Base-by-base conservation (phyloP, 768 basidiomycete species). In the Boletus huronensis region DNA sequence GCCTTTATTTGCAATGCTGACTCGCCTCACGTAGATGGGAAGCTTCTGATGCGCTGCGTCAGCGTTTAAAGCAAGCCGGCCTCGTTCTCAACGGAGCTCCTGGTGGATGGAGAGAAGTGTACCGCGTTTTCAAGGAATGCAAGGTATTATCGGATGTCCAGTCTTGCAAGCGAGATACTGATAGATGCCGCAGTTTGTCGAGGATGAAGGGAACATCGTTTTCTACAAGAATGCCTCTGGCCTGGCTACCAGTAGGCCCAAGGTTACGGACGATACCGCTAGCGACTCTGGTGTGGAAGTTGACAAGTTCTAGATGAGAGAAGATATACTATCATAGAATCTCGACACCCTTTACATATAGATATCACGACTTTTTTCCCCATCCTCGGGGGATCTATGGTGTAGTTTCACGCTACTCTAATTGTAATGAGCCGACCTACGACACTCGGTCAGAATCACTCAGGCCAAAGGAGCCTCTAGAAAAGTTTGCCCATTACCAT, bases 191-290 rank as follows among this genome's bases (percentile, higher is more conserved):
- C 52, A 84, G 83, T 98, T 93, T 69, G 89, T 99, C 44, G 96
- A 98, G 72, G 93, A 98, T 67, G 87, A 91, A 62, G 94, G 93
- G 38, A 84, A 90, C 61, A 83, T 97, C 57, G 69, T 94, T 55
- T 94, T 95, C 77, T 96, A 85, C 82, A 93, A 93, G 81, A 90
- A 98, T 64, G 83, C 88, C 5, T 62, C 75, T 38, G 96, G 96
- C 55, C 71, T 93, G 39, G 90, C 93, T 44, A 74, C 85, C 57
- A 76, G 80, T 64, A 81, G 83, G 58, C 84, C 88, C 8, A 79
- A 84, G 41, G 83, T 87, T 62, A 64, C 71, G n/a, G 86, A 90
- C 55, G 73, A 72, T 49, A 77, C 69, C 34, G 75, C 76, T 25
- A 82, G 78, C 54, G 87, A 88, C 72, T 88, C 86, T 23, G 87